phyloP scores from a whole-genome alignment of 2,329 filamentous ascomycete species.

The Cordyceps sp. region DNA sequence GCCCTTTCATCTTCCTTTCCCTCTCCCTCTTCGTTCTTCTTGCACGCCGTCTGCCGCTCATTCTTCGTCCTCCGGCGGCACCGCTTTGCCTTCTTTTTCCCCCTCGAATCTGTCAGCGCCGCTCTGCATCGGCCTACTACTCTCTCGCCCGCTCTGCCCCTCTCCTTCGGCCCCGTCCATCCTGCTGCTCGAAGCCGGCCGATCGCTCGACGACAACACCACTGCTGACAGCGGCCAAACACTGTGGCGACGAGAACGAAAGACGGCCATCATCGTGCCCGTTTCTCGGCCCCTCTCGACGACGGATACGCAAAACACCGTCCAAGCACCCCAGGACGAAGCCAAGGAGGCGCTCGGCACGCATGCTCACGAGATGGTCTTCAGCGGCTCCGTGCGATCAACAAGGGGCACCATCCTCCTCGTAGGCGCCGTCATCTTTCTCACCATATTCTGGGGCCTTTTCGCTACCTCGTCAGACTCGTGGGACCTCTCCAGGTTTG shows the following conservation, averaged over 20 bases:
- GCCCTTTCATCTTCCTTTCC: not conserved
- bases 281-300: no score
- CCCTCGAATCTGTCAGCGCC: not conserved
- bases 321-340: no score
- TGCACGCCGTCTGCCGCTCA: not conserved
- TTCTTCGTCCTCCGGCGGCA: not conserved
- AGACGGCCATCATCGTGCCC: no score
- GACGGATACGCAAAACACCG: no score
- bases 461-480: conserved; percentile 15
- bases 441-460: conserved; percentile 14
- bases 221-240: no score
- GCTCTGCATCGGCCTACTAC: not conserved
- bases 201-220: no score
- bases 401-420: conserved; percentile 13
- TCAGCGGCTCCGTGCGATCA: conserved; percentile 13
- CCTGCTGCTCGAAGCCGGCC: no score
- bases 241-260: no score
- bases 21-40: not conserved
- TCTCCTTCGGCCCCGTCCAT: not conserved
- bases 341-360: not conserved
- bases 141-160: no score
- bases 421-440: conserved; percentile 14
- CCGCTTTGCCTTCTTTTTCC: not conserved
- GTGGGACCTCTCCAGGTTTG: conserved; percentile 9
- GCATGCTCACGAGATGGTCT: conserved; percentile 12